phyloP scores from a whole-genome alignment of 2,329 filamentous ascomycete species.

The Trematosphaeria pertusa region DNA sequence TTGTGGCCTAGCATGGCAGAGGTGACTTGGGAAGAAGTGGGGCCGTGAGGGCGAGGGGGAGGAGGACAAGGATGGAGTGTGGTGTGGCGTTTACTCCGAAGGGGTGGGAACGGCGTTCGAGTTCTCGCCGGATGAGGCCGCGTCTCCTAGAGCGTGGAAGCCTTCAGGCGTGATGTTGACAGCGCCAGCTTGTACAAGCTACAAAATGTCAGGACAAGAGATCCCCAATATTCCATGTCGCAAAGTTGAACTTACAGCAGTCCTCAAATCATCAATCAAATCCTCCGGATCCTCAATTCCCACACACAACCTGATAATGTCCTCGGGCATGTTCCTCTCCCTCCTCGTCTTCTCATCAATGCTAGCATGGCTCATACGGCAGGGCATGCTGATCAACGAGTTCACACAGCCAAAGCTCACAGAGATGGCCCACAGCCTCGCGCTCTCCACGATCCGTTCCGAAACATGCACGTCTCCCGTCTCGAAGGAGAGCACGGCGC shows the following conservation, averaged over 20 bases:
- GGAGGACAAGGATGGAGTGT: no score
- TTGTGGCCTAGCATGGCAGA: conserved; percentile 32
- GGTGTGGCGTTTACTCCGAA: no score
- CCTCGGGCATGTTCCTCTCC: conserved; percentile 82
- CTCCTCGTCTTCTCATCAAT: conserved; percentile 91
- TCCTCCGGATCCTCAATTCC: conserved; percentile 95
- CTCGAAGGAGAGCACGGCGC: conserved; percentile 94
- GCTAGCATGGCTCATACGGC: conserved; percentile 98
- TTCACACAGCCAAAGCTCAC: conserved; percentile 99
- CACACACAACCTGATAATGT: conserved; percentile 93
- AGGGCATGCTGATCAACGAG: conserved; percentile 98
- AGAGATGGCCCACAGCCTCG: conserved; percentile 90
- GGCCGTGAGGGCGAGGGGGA: no score
- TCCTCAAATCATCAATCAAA: conserved; percentile 88
- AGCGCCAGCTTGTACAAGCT: conserved; percentile 89
- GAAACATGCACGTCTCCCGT: conserved; percentile 85
- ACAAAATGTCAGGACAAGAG: no score
- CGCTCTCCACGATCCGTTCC: conserved; percentile 92
- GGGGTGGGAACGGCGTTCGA: conserved; percentile 10
- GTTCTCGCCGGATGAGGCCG: neutral
- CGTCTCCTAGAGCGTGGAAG: conserved; percentile 66
- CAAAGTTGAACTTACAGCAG: conserved; percentile 72
- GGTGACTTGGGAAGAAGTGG: no score
- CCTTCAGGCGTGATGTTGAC: conserved; percentile 85
- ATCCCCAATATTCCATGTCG: no score